A percentile compares a stretch with the other conserved stretches of the same genome.
phyloP scores from a whole-genome alignment of 192 early-diverging fungal species.

The Haplosporangium gracile region DNA sequence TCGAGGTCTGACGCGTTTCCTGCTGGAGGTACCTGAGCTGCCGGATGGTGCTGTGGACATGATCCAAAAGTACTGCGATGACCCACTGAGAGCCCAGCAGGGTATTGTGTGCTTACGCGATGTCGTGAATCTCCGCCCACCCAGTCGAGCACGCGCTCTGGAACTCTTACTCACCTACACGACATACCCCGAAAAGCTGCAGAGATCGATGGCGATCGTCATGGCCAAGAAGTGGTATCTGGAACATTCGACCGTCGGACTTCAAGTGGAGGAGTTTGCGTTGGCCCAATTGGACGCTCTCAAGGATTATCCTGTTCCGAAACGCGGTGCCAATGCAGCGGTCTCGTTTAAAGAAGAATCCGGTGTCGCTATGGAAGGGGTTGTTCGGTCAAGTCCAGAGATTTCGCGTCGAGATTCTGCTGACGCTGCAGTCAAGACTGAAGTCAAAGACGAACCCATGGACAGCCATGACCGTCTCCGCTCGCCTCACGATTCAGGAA shows the following conservation, averaged over 20 bases:
- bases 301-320: slow-evolving; percentile 25
- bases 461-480: not conserved
- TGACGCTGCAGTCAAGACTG: slow-evolving; percentile 15
- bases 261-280: slow-evolving; percentile 39
- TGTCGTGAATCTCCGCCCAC: slow-evolving; percentile 48
- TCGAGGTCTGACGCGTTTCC: slow-evolving; percentile 75
- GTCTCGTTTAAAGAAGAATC: not conserved
- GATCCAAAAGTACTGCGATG: slow-evolving; percentile 76
- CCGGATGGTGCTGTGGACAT: slow-evolving; percentile 70
- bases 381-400: not conserved
- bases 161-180: slow-evolving; percentile 48
- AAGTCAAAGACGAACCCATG: slow-evolving; percentile 18
- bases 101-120: slow-evolving; percentile 45
- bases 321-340: not conserved
- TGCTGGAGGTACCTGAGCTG: slow-evolving; percentile 84
- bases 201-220: slow-evolving; percentile 61
- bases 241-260: slow-evolving; percentile 48
- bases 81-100: slow-evolving; percentile 61
- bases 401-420: not conserved
- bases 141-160: slow-evolving; percentile 37
- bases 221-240: slow-evolving; percentile 55
- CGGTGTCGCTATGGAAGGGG: slow-evolving; percentile 14
- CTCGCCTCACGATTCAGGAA: slow-evolving; percentile 14
- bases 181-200: slow-evolving; percentile 42
- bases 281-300: slow-evolving; percentile 32